Evolutionary conservation across 108 stramenopile genomes (phyloP).

Genomic region (Poteriospumella lacustris): DNA sequence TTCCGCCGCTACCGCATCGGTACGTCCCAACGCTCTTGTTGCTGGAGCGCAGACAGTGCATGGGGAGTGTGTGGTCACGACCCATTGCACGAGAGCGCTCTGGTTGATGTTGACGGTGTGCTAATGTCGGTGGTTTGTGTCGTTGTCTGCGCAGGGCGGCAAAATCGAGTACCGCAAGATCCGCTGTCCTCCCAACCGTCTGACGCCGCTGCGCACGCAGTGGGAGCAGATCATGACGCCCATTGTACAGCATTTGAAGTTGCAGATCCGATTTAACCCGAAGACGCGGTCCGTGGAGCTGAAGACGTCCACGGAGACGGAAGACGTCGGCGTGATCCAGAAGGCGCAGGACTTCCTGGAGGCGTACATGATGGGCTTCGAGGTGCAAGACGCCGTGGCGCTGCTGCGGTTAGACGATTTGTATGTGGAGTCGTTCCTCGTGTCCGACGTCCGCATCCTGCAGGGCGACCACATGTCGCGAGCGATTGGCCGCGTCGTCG

Average conservation of each 20-base stretch:
- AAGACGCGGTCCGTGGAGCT: conserved; percentile 91
- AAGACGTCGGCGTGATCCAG: conserved; percentile 79
- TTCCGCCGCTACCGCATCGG: too few relatives aligned
- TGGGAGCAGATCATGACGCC: conserved; percentile 88
- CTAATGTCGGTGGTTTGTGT: too few relatives aligned
- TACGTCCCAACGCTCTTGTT: too few relatives aligned
- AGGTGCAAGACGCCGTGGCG: conserved; percentile 95
- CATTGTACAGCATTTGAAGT: conserved; percentile 88
- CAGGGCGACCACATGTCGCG: conserved; percentile 90
- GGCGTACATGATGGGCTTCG: conserved; percentile 97
- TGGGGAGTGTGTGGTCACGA: too few relatives aligned
- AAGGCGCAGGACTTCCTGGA: conserved; percentile 58
- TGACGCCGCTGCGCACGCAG: conserved; percentile 77
- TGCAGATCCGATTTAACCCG: conserved; percentile 86
- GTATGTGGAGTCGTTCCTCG: conserved; percentile 92
- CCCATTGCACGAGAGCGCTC: too few relatives aligned
- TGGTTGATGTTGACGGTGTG: too few relatives aligned
- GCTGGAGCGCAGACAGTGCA: too few relatives aligned
- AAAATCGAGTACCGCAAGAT: conserved; percentile 52
- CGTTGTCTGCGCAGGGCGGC: conserved; percentile 22
- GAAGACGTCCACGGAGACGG: conserved; percentile 82
- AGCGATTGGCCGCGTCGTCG: conserved; percentile 95
- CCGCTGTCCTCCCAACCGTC: conserved; percentile 88
- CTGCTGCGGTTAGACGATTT: conserved; percentile 94
- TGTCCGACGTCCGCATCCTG: conserved; percentile 90